These are phyloP conservation scores for Cucurbita argyrosperma DNA, from an alignment of 306 rosid genomes.

Conservation along the genomic window DNA sequence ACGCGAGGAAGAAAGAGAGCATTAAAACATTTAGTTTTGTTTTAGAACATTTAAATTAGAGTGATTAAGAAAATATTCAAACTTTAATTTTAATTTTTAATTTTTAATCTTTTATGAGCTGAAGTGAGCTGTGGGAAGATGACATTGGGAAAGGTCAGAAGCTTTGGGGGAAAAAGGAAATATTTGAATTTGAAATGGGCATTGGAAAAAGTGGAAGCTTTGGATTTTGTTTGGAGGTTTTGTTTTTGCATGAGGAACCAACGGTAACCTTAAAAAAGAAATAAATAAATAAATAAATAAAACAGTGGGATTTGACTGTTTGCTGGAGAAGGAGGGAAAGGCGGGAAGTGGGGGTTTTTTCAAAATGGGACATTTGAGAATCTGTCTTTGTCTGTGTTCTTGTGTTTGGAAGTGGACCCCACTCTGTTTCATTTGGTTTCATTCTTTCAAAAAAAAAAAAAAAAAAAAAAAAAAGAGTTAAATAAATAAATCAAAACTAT, in stretches of 20 bases:
- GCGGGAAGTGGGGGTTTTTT: not conserved
- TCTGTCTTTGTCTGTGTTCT: not conserved
- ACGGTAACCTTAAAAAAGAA: not conserved
- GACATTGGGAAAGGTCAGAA: not conserved
- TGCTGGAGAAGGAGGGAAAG: not conserved
- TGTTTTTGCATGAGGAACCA: not conserved
- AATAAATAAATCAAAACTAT: not conserved
- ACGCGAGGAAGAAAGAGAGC: too few species aligned
- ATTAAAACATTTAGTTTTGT: too few species aligned
- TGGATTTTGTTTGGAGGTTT: slow-evolving; percentile 1
- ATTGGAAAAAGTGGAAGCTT: not conserved
- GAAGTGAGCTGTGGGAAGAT: too few species aligned
- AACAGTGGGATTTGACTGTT: not conserved
- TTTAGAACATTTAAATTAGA: too few species aligned
- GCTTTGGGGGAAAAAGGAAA: not conserved
- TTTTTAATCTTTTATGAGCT: too few species aligned
- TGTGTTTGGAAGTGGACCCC: not conserved
- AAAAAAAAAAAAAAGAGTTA: not conserved
- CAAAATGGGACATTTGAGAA: not conserved
- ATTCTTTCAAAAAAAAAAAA: not conserved
- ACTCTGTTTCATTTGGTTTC: not conserved
- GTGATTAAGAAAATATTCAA: too few species aligned
- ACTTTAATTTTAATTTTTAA: too few species aligned
- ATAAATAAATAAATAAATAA: not conserved
- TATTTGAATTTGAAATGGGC: slow-evolving; percentile 7